phyloP scores from a whole-genome alignment of 2,329 filamentous ascomycete species.

The Cladosporium sp. region DNA sequence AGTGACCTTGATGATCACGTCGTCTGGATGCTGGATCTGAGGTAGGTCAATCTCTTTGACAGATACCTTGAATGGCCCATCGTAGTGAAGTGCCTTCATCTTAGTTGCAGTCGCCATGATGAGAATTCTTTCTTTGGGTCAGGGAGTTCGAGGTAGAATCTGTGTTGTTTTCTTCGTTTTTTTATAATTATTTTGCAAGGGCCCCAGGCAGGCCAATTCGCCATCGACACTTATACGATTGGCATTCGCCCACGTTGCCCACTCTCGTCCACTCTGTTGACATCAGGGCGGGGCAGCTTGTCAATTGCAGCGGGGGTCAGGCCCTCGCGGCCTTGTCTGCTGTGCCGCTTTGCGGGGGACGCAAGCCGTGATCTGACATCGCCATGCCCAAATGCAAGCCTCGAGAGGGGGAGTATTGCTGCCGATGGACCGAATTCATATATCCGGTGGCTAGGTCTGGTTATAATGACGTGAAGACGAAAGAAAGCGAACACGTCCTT shows the following conservation, averaged over 20 bases:
- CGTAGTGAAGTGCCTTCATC: conserved; percentile 63
- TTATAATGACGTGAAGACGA: no score
- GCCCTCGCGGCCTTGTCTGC: neutral
- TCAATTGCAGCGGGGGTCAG: conserved; percentile 5
- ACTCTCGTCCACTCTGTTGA: conserved; percentile 6
- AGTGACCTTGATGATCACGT: conserved; percentile 62
- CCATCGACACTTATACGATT: neutral
- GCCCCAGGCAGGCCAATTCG: no score
- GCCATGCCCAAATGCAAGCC: neutral
- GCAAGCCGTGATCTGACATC: neutral
- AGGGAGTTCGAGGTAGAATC: no score
- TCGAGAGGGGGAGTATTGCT: neutral
- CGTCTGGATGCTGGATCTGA: conserved; percentile 59
- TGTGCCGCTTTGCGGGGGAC: neutral
- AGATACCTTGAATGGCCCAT: conserved; percentile 58
- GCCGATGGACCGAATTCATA: neutral
- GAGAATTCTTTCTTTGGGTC: neutral
- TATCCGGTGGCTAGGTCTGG: no score
- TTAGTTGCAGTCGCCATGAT: conserved; percentile 18
- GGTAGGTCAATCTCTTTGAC: conserved; percentile 58
- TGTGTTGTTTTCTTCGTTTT: no score
- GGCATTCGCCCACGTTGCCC: neutral
- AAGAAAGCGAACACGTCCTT: no score
- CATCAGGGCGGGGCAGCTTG: conserved; percentile 7
- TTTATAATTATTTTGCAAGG: no score